Percentiles rank a stretch among this genome's conserved stretches.
Evolutionary conservation across 768 basidiomycete species (phyloP).

Genomic region (Dioszegia aurantiaca): DNA sequence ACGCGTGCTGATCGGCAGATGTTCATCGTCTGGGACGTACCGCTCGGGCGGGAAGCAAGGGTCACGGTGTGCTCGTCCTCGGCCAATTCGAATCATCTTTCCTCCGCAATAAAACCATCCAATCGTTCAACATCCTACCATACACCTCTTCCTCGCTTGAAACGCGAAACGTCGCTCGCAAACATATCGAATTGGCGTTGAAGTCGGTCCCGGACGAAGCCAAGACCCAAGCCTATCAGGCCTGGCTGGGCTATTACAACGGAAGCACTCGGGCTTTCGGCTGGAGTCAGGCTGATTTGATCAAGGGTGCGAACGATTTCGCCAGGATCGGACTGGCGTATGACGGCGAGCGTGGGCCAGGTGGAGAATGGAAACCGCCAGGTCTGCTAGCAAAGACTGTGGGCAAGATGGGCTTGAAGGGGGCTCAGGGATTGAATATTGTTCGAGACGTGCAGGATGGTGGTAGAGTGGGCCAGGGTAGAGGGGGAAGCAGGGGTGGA

Average conservation of each 20-base stretch:
- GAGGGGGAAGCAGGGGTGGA: not conserved
- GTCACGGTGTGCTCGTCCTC: slow-evolving; percentile 61
- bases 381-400: slow-evolving; percentile 55
- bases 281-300: slow-evolving; percentile 55
- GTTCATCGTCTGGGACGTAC: slow-evolving; percentile 56
- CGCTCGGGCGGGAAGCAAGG: slow-evolving; percentile 55
- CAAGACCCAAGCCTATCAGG: slow-evolving; percentile 60
- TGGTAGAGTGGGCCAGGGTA: slow-evolving; percentile 11
- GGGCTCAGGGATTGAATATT: slow-evolving; percentile 44
- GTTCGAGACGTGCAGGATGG: slow-evolving; percentile 29
- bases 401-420: slow-evolving; percentile 59
- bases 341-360: slow-evolving; percentile 10
- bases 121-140: slow-evolving; percentile 54
- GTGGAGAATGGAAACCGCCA: slow-evolving; percentile 48
- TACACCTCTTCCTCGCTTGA: slow-evolving; percentile 28
- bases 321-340: slow-evolving; percentile 35
- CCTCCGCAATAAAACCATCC: slow-evolving; percentile 55
- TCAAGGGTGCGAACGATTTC: slow-evolving; percentile 54
- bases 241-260: slow-evolving; percentile 61
- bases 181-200: slow-evolving; percentile 46
- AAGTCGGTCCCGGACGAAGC: slow-evolving; percentile 51
- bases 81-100: slow-evolving; percentile 59
- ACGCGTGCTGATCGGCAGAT: slow-evolving; percentile 30
- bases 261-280: slow-evolving; percentile 52
- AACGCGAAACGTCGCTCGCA: slow-evolving; percentile 4